These are phyloP conservation scores for Cunninghamia lanceolata DNA, from an alignment of 75 land plant genomes.

Conservation along the genomic window DNA sequence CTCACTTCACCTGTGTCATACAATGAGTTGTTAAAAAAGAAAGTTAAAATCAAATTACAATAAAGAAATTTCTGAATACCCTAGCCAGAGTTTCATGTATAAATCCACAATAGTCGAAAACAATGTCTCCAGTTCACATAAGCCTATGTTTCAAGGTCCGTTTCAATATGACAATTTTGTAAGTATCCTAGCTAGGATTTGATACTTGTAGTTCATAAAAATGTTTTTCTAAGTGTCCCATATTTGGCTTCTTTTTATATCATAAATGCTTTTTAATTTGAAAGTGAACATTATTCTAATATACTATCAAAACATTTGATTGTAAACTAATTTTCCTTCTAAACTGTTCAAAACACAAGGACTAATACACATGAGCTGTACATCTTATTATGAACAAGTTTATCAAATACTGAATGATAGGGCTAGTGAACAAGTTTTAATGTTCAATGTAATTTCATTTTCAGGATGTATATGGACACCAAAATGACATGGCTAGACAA, in stretches of 20 bases:
- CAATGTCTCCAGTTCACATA: background rate
- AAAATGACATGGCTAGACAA: background rate
- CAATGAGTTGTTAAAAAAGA: background rate
- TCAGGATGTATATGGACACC: background rate
- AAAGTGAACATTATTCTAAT: background rate
- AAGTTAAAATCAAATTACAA: background rate
- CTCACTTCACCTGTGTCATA: background rate
- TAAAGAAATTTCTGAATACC: background rate
- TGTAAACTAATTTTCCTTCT: background rate
- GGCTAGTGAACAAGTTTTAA: background rate
- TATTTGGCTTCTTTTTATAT: background rate
- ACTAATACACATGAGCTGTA: background rate
- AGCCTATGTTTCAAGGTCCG: background rate
- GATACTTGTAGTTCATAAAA: background rate
- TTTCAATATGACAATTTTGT: background rate
- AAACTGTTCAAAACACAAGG: background rate
- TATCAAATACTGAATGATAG: background rate
- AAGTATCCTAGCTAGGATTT: background rate
- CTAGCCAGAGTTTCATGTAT: background rate
- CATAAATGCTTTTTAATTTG: background rate
- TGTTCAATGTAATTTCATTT: background rate
- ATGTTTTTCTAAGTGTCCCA: background rate
- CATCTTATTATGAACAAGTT: background rate
- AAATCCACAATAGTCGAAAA: background rate
- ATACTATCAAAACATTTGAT: background rate